These are phyloP conservation scores for Apophysomyces variabilis DNA, from an alignment of 371 early-diverging fungal genomes.

Conservation along the genomic window DNA sequence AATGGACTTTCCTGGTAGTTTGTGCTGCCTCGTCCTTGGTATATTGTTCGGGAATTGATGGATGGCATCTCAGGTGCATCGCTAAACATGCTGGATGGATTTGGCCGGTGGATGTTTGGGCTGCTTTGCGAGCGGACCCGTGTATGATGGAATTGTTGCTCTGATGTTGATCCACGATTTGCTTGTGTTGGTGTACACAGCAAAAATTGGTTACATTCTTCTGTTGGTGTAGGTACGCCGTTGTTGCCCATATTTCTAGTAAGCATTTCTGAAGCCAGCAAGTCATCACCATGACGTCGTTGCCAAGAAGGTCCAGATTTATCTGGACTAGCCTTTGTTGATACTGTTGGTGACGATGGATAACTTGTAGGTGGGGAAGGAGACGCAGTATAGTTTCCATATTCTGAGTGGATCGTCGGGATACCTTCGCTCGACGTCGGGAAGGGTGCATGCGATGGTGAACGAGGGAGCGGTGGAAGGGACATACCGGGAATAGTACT, in stretches of 20 bases:
- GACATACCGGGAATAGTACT: constrained; percentile 24
- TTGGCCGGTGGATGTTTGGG: constrained; percentile 47
- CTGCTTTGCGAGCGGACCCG: constrained; percentile 55
- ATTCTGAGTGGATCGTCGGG: background rate
- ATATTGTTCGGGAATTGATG: background rate
- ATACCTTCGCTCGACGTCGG: background rate
- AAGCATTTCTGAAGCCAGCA: constrained; percentile 5
- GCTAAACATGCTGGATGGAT: constrained; percentile 11
- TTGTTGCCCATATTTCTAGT: constrained; percentile 11
- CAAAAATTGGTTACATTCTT: background rate
- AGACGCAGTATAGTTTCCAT: constrained; percentile 33
- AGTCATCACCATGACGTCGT: constrained; percentile 10
- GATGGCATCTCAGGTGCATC: background rate
- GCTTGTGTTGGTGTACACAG: constrained; percentile 8
- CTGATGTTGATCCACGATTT: background rate
- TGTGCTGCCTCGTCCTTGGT: background rate
- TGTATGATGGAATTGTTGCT: constrained; percentile 18
- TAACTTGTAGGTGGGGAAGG: constrained; percentile 45
- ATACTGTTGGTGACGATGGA: constrained; percentile 40
- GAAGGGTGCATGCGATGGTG: constrained; percentile 20
- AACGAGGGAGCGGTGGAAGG: constrained; percentile 36
- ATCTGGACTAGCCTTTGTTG: background rate
- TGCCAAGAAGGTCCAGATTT: background rate
- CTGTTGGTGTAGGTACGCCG: constrained; percentile 10
- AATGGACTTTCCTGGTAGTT: background rate